A percentile compares a stretch with the other conserved stretches of the same genome.
phyloP scores from a whole-genome alignment of 176 grass and related monocot species.

The Musa acuminata region DNA sequence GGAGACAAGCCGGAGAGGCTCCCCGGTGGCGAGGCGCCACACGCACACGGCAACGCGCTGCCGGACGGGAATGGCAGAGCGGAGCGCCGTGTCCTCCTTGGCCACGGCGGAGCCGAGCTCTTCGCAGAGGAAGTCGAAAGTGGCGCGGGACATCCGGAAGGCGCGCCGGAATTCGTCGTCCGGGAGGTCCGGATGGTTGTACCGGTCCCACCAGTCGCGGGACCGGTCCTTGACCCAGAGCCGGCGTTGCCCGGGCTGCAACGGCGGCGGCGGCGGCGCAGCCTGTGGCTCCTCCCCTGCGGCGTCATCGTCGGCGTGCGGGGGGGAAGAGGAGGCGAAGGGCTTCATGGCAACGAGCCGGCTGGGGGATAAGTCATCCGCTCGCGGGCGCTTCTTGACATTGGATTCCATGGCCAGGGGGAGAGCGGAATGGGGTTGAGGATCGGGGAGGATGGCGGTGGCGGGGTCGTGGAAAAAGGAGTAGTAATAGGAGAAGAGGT shows the following conservation, averaged over 20 bases:
- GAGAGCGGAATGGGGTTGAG: background rate
- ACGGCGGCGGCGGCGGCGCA: background rate
- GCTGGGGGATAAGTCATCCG: slow-evolving; percentile 14
- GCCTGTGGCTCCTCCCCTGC: background rate
- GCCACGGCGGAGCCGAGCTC: slow-evolving; percentile 43
- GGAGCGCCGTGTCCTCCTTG: slow-evolving; percentile 56
- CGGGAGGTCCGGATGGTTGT: slow-evolving; percentile 40
- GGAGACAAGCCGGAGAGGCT: slow-evolving; percentile 46
- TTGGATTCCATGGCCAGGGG: background rate
- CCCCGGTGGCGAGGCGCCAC: slow-evolving; percentile 60
- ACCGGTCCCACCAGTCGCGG: slow-evolving; percentile 55
- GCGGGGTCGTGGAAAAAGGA: slow-evolving; percentile 24
- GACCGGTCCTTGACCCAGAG: slow-evolving; percentile 57
- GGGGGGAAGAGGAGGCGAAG: no score
- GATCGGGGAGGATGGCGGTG: background rate
- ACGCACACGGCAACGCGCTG: slow-evolving; percentile 53
- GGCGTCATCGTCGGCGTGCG: slow-evolving; percentile 14
- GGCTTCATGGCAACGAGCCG: no score
- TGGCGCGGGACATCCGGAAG: slow-evolving; percentile 61
- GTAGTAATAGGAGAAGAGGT: slow-evolving; percentile 9
- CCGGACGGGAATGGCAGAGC: no score
- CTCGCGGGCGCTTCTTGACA: slow-evolving; percentile 25
- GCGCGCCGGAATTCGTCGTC: slow-evolving; percentile 52
- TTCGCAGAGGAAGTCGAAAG: slow-evolving; percentile 52
- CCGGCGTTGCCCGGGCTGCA: slow-evolving; percentile 27